Conservation (phyloP, 2,329 filamentous ascomycete species). For the Calonectria crousiana region DNA sequence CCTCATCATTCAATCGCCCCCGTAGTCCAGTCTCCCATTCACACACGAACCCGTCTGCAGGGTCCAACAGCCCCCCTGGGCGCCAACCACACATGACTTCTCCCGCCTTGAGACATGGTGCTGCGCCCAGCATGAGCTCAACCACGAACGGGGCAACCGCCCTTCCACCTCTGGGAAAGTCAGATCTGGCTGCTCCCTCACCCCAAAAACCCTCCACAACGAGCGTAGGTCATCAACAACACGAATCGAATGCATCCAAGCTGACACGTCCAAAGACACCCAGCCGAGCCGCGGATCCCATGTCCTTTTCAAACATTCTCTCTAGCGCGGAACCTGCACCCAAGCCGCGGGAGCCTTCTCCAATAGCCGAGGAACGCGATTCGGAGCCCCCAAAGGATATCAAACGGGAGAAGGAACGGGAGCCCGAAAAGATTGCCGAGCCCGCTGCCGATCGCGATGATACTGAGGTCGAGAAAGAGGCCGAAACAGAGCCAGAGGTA, state of each 20-base stretch:
- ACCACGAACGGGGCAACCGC: constrained; percentile 55
- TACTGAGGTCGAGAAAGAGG: constrained; percentile 50
- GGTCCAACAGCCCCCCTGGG: constrained; percentile 58
- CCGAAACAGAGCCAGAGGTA: constrained; percentile 51
- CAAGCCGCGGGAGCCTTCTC: constrained; percentile 63
- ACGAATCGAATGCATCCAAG: constrained; percentile 15
- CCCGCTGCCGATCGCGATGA: constrained; percentile 42
- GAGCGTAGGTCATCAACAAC: constrained; percentile 48
- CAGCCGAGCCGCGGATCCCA: constrained; percentile 83
- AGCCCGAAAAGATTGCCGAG: constrained; percentile 24
- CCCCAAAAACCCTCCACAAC: constrained; percentile 54
- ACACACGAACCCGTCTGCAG: constrained; percentile 58
- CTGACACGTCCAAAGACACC: constrained; percentile 66
- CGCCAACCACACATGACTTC: constrained; percentile 59
- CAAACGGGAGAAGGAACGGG: constrained; percentile 34
- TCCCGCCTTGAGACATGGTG: constrained; percentile 60
- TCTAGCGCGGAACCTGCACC: constrained; percentile 79
- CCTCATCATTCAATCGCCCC: constrained; percentile 56
- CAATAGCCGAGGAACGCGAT: constrained; percentile 48
- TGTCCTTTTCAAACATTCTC: constrained; percentile 96
- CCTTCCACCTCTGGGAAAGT: constrained; percentile 52
- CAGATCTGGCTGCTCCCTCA: constrained; percentile 56
- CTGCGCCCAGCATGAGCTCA: constrained; percentile 52
- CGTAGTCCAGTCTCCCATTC: constrained; percentile 65
- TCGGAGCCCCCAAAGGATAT: constrained; percentile 33